A percentile compares a stretch with the other conserved stretches of the same genome.
phyloP scores from a whole-genome alignment of 176 grass and related monocot genomes.

The Eragrostis nindensis region DNA sequence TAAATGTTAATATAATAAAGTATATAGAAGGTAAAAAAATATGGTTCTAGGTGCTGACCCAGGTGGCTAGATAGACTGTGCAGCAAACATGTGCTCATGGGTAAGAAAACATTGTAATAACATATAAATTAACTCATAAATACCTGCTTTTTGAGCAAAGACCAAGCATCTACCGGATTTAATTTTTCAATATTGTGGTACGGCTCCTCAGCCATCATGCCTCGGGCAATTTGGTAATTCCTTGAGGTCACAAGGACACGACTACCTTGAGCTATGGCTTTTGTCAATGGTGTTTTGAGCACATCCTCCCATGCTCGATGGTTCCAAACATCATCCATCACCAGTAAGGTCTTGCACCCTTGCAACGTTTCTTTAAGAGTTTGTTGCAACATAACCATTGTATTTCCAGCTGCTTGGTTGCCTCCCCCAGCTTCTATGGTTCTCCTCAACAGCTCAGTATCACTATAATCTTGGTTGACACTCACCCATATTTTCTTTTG shows the following conservation, averaged over 20 bases:
- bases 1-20: too few relatives aligned
- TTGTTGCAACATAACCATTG: accelerated
- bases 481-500: constrained; percentile 28
- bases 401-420: not conserved
- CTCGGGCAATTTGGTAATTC: not conserved
- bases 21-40: too few relatives aligned
- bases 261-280: not conserved
- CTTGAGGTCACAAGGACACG: constrained; percentile 10
- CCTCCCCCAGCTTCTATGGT: not conserved
- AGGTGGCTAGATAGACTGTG: too few relatives aligned
- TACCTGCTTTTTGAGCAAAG: constrained; percentile 24
- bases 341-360: not conserved
- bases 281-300: not conserved
- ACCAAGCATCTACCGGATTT: not conserved
- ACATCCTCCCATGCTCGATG: not conserved
- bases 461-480: not conserved
- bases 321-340: constrained; percentile 38
- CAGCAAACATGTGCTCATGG: too few relatives aligned
- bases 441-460: not conserved
- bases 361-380: not conserved
- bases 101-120: not conserved
- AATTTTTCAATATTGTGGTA: constrained; percentile 12
- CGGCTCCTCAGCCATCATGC: not conserved
- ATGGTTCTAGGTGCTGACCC: too few relatives aligned
- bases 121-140: not conserved